Evolutionary conservation across 805 yeast species (phyloP), one percentile per base, ranked within the genome.

Genomic region (Candida sphagnicola): DNA sequence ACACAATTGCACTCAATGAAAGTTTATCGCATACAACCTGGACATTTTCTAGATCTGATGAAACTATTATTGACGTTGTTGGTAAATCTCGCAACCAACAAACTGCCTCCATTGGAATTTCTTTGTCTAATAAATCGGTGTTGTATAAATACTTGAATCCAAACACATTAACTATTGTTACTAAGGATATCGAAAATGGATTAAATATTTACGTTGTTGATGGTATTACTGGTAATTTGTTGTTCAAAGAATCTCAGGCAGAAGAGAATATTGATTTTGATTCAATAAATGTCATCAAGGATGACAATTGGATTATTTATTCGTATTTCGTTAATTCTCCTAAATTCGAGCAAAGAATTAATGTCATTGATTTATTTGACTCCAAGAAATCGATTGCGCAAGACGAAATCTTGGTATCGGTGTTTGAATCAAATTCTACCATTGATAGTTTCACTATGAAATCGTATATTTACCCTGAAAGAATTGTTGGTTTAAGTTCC

Each of bases 141-240:
- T 61, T 88, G 28, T 88, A 90, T 74, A 93, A 91, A 59, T 90
- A 84, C 56, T 62, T 90, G 43, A 73, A 85, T 51, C 95, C 95
- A 15, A 78, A 85, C 50, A 42, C 77, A 15, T 67, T 82, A 2
- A 67, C 80, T 15, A 72, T 81, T 2, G 62, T 81, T 0, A 55
- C 68, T 6, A 49, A 53, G 25, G 49, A 45, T 2, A 44, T 52
- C 1, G 42, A 49, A 0, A 33, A 35, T 8, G 17, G 28, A 0
- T 49, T 88, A 25, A 62, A 56, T 10, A 46, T 86, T 11, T 68
- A 76, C 43, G 53, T 91, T 4, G 41, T 88, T 24, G 93, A 91
- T 54, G 67, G 78, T 1, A 65, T 84, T 4, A 75, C 85, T 1
- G 98, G 98, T 3, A 73, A 77, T 31, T 42, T 80, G 0, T 61